Evolutionary conservation across 2,329 filamentous ascomycete species (phyloP).

Genomic region (Monilinia polystroma): DNA sequence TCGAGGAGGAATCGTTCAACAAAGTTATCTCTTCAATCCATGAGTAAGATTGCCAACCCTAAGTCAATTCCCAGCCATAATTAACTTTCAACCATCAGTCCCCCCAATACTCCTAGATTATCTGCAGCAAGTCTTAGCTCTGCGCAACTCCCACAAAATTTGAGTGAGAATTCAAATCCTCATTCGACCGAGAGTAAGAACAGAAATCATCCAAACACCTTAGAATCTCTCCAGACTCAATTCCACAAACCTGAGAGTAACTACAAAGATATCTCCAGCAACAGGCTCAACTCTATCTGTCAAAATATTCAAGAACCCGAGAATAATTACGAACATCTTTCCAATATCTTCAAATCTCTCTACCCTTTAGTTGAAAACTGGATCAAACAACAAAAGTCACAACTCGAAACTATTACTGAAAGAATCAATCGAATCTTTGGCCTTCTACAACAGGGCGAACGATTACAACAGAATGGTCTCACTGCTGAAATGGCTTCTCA

Average conservation of each 20-base stretch:
- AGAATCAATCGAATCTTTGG: not conserved
- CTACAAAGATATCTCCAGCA: not conserved
- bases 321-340: not conserved
- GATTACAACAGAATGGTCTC: not conserved
- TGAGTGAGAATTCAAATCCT: not conserved
- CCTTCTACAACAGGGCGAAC: conserved; percentile 2
- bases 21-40: not conserved
- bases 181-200: not conserved
- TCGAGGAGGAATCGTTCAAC: not conserved
- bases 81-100: not conserved
- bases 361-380: conserved; percentile 1
- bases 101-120: not conserved
- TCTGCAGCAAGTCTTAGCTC: not conserved
- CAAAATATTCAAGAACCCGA: not conserved
- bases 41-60: too few relatives aligned
- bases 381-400: conserved; percentile 5
- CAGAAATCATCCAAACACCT: not conserved
- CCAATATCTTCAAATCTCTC: conserved; percentile 3
- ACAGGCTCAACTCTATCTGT: not conserved
- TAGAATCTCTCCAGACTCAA: not conserved
- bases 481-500: not conserved
- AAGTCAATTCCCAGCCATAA: not conserved
- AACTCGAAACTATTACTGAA: not conserved
- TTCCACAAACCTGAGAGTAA: not conserved
- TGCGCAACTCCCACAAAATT: not conserved